phyloP scores from a whole-genome alignment of 176 grass and related monocot genomes.

The Carex myosuroides region DNA sequence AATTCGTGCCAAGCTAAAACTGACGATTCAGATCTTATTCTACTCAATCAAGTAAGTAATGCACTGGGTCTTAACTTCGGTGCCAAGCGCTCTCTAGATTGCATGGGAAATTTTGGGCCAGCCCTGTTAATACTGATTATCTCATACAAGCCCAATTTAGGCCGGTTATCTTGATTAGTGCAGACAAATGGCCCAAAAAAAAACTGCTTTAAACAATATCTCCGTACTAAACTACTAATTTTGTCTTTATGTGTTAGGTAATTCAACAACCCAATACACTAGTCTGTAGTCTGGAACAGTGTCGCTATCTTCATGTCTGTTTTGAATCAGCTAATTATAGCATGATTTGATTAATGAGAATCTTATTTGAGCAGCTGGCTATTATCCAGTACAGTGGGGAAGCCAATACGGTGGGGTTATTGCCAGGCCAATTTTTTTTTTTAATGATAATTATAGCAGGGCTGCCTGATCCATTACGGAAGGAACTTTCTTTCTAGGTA shows the following conservation, averaged over 20 bases:
- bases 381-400: not conserved
- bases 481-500: not conserved
- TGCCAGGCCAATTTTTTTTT: not conserved
- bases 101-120: not conserved
- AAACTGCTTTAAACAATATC: not conserved
- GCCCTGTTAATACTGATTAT: not conserved
- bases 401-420: not conserved
- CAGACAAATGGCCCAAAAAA: not conserved
- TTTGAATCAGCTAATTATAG: not conserved
- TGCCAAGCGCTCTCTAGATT: not conserved
- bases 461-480: not conserved
- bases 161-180: not conserved
- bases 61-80: too few species aligned
- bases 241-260: constrained; percentile 4
- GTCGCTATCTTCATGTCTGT: constrained; percentile 11
- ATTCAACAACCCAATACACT: not conserved
- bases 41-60: too few species aligned
- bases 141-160: not conserved
- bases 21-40: too few species aligned
- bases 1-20: too few species aligned
- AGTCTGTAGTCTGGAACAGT: not conserved
- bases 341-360: constrained; percentile 1
- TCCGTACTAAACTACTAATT: not conserved
- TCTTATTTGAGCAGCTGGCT: not conserved
- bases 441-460: not conserved